Evolutionary conservation across 2,329 filamentous ascomycete genomes (phyloP), one percentile per base, ranked within the genome.

Genomic region (Huntiella decipiens): DNA sequence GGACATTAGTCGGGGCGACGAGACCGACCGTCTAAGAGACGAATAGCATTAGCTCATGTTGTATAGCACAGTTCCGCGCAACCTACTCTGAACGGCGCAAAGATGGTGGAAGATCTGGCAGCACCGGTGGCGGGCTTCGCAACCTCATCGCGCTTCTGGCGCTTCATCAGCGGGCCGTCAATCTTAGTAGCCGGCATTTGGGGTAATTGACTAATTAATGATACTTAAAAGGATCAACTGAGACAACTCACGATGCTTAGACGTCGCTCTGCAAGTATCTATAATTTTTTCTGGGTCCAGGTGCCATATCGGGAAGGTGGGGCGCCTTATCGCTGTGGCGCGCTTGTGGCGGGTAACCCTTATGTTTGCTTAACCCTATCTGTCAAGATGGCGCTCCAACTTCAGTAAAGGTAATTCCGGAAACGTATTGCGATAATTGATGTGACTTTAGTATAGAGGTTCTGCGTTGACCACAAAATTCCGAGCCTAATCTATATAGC

Each of bases 81-180:
- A 49, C 78, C 53, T 77, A 92, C 86, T 61, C 91, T 70, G 64
- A 88, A 96, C 1, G 91, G 88, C 55, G 87, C 82, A 67, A 98
- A 96, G 54, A 96, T 85, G 58, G 77, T 75, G 8, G 87, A 92
- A 47, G 72, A 70, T 56, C 65, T 60, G 45, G 55, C 53, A n/a
- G 64, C 51, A 52, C 61, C 51, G 52, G 66, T 56, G 38, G 62
- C 53, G 55, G 61, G 44, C 47, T 61, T 56, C 44, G 57, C 53
- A 50, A 62, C 63, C 47, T 59, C 55, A 48, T 57, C 56, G 51
- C 76, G 64, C 64, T 80, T 86, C 62, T 85, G 82, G 52, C 86
- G 77, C 67, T 95, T 95, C 50, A 70, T 70, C 53, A 80, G 62
- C 45, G 77, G 82, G 49, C 68, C 64, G 54, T 77, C 73, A 53